These are phyloP conservation scores for Macrolepiota albuminosa DNA, from an alignment of 768 basidiomycete species.

Conservation along the genomic window DNA sequence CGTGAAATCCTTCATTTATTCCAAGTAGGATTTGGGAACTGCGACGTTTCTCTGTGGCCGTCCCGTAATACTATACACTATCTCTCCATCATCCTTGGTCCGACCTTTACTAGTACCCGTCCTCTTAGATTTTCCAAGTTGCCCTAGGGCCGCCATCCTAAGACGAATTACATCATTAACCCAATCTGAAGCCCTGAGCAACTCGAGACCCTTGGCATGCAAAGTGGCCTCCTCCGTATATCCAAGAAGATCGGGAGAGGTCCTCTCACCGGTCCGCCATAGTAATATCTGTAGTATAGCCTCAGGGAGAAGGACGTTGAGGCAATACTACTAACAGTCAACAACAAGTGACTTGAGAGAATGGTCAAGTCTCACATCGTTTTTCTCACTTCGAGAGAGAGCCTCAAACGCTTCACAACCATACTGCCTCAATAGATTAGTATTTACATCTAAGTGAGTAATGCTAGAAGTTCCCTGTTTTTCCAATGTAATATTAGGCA, in stretches of 20 bases:
- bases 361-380: constrained; percentile 35
- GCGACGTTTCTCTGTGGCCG: constrained; percentile 22
- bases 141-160: constrained; percentile 25
- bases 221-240: constrained; percentile 51
- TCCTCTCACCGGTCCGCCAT: constrained; percentile 63
- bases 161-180: constrained; percentile 58
- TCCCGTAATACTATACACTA: constrained; percentile 11
- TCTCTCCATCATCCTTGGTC: not conserved
- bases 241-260: constrained; percentile 41
- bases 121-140: constrained; percentile 17
- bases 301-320: constrained; percentile 68
- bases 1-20: constrained; percentile 8
- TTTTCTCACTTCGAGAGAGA: constrained; percentile 42
- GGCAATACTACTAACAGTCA: constrained; percentile 51
- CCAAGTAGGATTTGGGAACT: constrained; percentile 22
- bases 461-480: constrained; percentile 6
- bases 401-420: constrained; percentile 41
- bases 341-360: not conserved
- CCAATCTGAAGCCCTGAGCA: constrained; percentile 60
- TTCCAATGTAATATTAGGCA: not conserved
- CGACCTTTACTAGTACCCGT: not conserved
- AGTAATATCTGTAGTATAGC: constrained; percentile 68
- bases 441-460: not conserved
- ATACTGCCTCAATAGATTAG: constrained; percentile 19
- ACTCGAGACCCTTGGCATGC: constrained; percentile 41